Percentiles rank a stretch among this genome's conserved stretches.
phyloP scores from a whole-genome alignment of 2,329 filamentous ascomycete species.

The Colletotrichum shisoi region DNA sequence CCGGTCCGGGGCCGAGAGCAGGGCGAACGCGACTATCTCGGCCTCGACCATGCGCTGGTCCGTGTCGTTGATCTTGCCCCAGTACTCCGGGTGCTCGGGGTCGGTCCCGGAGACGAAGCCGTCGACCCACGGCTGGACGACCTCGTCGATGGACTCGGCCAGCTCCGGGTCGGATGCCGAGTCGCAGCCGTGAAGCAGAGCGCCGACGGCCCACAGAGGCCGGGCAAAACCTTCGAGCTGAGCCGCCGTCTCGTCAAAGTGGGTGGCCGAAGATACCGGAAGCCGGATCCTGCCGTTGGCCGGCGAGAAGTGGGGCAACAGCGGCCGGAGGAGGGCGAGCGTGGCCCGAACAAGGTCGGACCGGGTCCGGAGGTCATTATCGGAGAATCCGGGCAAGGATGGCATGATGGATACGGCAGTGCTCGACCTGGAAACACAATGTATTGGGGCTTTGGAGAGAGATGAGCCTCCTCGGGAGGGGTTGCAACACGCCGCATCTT shows the following conservation, averaged over 20 bases:
- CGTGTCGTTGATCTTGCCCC: constrained; percentile 55
- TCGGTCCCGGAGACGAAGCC: constrained; percentile 48
- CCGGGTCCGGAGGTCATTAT: constrained; percentile 51
- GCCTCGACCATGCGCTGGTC: constrained; percentile 65
- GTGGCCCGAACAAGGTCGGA: constrained; percentile 49
- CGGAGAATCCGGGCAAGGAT: constrained; percentile 51
- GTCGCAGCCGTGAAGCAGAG: constrained; percentile 54
- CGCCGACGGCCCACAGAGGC: constrained; percentile 50
- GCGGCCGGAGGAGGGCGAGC: constrained; percentile 48
- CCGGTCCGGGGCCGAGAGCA: constrained; percentile 53
- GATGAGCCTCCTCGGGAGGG: not conserved
- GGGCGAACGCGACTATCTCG: constrained; percentile 59
- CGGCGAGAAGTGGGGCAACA: constrained; percentile 48
- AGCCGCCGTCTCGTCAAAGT: constrained; percentile 56
- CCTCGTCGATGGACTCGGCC: constrained; percentile 16
- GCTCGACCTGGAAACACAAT: not conserved
- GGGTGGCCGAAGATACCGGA: constrained; percentile 50
- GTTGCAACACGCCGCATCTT: constrained; percentile 15
- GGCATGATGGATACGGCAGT: constrained; percentile 46
- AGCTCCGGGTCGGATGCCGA: constrained; percentile 22
- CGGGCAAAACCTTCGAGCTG: constrained; percentile 57
- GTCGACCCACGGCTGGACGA: constrained; percentile 45
- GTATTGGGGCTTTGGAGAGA: not conserved
- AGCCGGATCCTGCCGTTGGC: constrained; percentile 50
- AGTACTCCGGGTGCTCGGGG: constrained; percentile 52